Percentiles rank a stretch among this genome's conserved stretches.
These are phyloP conservation scores for Solanum clarkiae DNA, from an alignment of 257 asterid species.

Conservation along the genomic window DNA sequence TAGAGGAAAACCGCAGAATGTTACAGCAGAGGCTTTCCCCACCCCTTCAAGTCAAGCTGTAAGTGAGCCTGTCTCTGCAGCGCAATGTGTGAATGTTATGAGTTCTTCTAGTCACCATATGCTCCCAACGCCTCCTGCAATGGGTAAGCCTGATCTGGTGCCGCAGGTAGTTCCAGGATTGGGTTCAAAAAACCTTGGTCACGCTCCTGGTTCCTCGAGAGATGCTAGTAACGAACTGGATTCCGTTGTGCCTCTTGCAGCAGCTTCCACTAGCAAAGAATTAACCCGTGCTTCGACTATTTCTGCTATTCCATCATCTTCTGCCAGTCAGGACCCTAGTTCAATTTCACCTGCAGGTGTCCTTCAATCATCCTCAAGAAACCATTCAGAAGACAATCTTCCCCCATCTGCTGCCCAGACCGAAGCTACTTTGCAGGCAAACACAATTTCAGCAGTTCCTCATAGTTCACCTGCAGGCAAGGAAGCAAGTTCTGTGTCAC, in stretches of 20 bases:
- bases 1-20: constrained; percentile 54
- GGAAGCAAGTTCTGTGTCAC: not conserved
- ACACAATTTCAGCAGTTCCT: constrained; percentile 8
- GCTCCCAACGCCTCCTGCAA: constrained; percentile 1
- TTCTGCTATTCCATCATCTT: not conserved
- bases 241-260: not conserved
- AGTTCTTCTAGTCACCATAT: not conserved
- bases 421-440: constrained; percentile 11
- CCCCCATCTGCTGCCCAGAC: constrained; percentile 15
- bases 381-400: constrained; percentile 14
- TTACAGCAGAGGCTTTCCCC: constrained; percentile 21
- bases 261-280: not conserved
- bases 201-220: not conserved
- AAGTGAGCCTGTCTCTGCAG: constrained; percentile 11
- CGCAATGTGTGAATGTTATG: not conserved
- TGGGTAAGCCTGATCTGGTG: constrained; percentile 2
- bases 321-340: not conserved
- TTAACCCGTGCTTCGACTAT: not conserved
- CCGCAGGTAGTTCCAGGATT: constrained; percentile 23
- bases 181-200: constrained; percentile 1
- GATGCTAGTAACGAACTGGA: not conserved
- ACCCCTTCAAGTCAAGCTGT: constrained; percentile 3
- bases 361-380: not conserved
- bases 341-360: not conserved
- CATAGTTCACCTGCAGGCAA: not conserved